Evolutionary conservation across 768 basidiomycete species (phyloP), one percentile per base, ranked within the genome.

Genomic region (Amanita muscaria): DNA sequence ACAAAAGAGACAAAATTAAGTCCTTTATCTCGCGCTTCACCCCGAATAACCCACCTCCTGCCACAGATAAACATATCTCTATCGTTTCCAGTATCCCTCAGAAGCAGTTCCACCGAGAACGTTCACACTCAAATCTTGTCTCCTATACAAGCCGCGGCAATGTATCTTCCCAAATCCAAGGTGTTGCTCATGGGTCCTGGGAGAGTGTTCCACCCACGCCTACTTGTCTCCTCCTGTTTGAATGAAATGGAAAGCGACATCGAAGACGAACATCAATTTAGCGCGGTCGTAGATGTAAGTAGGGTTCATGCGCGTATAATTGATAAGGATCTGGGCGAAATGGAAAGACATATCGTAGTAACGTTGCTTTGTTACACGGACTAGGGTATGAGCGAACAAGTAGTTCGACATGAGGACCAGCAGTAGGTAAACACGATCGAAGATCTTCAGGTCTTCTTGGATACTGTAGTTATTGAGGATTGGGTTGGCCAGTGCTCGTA

Each of bases 121-220:
- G 14, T 9, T 46, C 44, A 11, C 44, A 31, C 19, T 23, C 44
- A 3, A 29, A 46, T 14, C 29, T 39, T 3, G 44, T 22, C 10
- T 18, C 27, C 23, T 22, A 21, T 5, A 18, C 44, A 22, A n/a
- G 27, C 12, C 44, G 36, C 19, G 22, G 19, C 8, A 38, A 36
- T 11, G 5, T 12, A 14, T 38, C 44, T 18, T 39, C 37, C 3
- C 44, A n/a, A 2, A 15, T 23, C 5, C 12, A 21, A 29, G n/a
- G n/a, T n/a, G n/a, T 39, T 21, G 19, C 44, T 9, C 21, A 39
- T 24, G 44, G 36, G 2, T 38, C 36, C n/a, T 46, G 44, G 44
- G 44, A 46, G 36, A 46, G 44, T 16, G 44, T 23, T 22, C 37
- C 44, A 16, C 19, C 44, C 9, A 46, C 44, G 12, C 44, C 44